These are phyloP conservation scores for Phytophthora cactorum DNA, from an alignment of 352 stramenopile genomes.

Conservation along the genomic window DNA sequence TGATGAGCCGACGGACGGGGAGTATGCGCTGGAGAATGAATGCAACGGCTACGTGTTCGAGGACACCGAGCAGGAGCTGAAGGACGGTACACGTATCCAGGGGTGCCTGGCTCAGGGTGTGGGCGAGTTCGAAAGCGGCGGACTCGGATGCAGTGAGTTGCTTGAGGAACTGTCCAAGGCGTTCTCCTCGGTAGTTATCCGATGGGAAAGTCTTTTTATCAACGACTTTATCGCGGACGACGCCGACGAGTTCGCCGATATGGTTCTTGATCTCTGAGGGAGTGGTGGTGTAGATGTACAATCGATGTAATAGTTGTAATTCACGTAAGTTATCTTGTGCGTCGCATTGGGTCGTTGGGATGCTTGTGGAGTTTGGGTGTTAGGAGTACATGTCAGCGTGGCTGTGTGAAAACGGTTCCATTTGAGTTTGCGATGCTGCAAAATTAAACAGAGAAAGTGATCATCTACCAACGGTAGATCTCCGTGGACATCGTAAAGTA, in stretches of 20 bases:
- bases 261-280: constrained; percentile 46
- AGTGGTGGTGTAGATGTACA: constrained; percentile 6
- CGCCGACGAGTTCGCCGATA: constrained; percentile 42
- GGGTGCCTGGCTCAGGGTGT: constrained; percentile 62
- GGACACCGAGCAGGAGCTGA: constrained; percentile 42
- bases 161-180: constrained; percentile 67
- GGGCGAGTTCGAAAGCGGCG: constrained; percentile 61
- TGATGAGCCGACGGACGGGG: constrained; percentile 41
- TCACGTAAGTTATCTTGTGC: constrained; percentile 27
- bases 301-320: constrained; percentile 25
- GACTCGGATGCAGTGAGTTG: constrained; percentile 47
- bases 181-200: constrained; percentile 71
- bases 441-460: too few species aligned
- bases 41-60: constrained; percentile 78
- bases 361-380: too few species aligned
- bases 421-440: background rate
- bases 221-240: constrained; percentile 66
- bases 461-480: too few species aligned
- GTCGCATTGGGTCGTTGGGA: too few species aligned
- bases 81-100: constrained; percentile 47
- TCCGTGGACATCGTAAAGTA: too few species aligned
- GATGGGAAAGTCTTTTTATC: constrained; percentile 75
- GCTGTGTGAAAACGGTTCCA: too few species aligned
- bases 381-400: too few species aligned
- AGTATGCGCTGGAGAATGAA: constrained; percentile 61